Base-by-base conservation (phyloP, 2,329 filamentous ascomycete genomes). In the Cladorrhinum sp. region DNA sequence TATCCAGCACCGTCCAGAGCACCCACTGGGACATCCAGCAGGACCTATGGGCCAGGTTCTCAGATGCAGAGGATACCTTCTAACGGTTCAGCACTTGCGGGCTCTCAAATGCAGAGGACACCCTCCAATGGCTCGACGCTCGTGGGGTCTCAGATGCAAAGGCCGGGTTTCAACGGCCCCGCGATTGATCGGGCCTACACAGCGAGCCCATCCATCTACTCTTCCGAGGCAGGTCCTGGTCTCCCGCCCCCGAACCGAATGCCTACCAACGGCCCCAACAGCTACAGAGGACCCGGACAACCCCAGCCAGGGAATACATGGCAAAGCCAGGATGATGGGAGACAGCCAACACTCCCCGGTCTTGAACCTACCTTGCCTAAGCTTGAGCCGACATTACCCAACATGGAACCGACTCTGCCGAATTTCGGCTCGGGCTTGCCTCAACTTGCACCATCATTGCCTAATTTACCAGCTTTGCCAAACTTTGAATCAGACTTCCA, bases 171-270 rank as follows among this genome's bases (percentile, higher is more conserved):
- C 3, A 68, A 66, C 54, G 66, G 63, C n/a, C 68, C 71, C 1
- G 65, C 55, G 20, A 59, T 69, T 23, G 61, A 66, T 33, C 64
- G 50, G 3, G 58, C 60, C 16, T 73, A 70, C 56, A 65, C 64
- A 1, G 65, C 65, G 18, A 70, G 69, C 33, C 68, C 70, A 1
- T 62, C 68, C 2, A 55, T 64, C 2, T 71, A 69, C 42, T 62
- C 68, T 1, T 65, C 65, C n/a, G 69, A 70, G 2, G 61, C 62
- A 1, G 66, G 69, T 54, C 69, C 70, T 10, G 55, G 65, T 7
- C 60, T 73, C 55, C 71, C 72, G 12, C 64, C 66, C 10, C 66
- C 70, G 7, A 62, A 66, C 23, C 60, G 66, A 28, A 70, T 71
- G 16, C 68, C 71, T 5, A 63, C 60, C 2, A 54, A 55, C 8